phyloP scores from a whole-genome alignment of 148 eudicot species.

The Vaccinium vitisidaea region DNA sequence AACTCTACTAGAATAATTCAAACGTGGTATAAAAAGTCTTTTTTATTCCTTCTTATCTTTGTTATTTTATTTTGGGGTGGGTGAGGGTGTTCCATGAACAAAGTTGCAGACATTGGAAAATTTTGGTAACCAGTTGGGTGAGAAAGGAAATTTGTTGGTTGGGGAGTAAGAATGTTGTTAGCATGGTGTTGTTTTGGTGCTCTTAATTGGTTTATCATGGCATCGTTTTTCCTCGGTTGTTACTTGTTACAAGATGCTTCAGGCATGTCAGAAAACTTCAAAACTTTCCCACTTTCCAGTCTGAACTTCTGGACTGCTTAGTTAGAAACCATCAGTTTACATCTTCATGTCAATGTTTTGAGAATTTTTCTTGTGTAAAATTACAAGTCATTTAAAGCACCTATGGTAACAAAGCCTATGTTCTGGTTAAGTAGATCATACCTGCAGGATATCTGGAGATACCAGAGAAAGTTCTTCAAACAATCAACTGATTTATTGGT shows the following conservation, averaged over 20 bases:
- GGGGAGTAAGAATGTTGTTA: background rate
- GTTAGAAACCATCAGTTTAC: background rate
- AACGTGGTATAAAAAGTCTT: too few species aligned
- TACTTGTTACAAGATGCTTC: background rate
- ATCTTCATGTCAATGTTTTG: background rate
- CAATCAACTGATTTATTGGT: background rate
- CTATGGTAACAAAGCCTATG: background rate
- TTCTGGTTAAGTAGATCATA: background rate
- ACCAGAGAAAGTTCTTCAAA: background rate
- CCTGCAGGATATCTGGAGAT: background rate
- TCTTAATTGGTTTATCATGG: background rate
- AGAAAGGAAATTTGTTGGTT: background rate
- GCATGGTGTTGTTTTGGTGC: background rate
- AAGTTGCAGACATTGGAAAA: background rate
- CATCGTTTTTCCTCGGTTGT: background rate
- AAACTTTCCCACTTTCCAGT: background rate
- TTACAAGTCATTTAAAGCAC: too few species aligned
- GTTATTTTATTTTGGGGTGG: too few species aligned
- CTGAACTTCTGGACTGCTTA: background rate
- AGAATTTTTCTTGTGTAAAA: background rate
- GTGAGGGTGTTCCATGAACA: too few species aligned
- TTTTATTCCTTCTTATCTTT: too few species aligned
- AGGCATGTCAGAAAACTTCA: background rate
- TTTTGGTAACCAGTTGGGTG: background rate
- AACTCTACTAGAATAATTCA: too few species aligned